Percentiles rank a stretch among this genome's conserved stretches.
These are phyloP conservation scores for Fomitopsis palustris DNA, from an alignment of 1,284 basidiomycete genomes.

Conservation along the genomic window DNA sequence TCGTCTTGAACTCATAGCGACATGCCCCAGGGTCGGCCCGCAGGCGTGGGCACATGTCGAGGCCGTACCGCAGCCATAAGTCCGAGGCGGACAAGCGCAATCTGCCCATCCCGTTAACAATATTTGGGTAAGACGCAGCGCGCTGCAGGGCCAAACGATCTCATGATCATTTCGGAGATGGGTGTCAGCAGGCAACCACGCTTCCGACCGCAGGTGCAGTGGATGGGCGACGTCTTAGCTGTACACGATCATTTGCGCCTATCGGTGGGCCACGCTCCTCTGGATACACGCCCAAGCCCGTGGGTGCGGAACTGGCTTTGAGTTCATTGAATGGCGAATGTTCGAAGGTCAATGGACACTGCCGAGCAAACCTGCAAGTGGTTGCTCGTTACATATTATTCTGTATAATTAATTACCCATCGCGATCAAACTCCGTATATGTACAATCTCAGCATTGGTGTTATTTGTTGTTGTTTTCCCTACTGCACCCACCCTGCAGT, in stretches of 20 bases:
- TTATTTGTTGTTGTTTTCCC: background rate
- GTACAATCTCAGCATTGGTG: background rate
- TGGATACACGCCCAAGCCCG: background rate
- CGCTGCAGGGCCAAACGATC: background rate
- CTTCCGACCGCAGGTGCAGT: background rate
- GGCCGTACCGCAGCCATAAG: background rate
- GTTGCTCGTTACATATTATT: background rate
- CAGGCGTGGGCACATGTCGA: background rate
- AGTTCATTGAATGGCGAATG: background rate
- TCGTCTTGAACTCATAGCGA: conserved; percentile 3
- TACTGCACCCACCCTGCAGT: background rate
- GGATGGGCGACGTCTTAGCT: background rate
- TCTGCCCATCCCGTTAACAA: background rate
- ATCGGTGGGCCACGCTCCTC: background rate
- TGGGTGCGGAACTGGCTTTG: background rate
- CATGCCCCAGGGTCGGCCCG: background rate
- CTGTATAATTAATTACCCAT: background rate
- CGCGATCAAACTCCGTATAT: no score
- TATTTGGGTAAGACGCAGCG: background rate
- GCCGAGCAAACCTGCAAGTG: background rate
- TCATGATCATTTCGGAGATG: background rate
- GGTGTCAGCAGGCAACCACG: background rate
- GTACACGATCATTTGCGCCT: background rate
- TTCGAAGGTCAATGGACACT: background rate
- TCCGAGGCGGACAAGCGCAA: background rate